phyloP scores from a whole-genome alignment of 768 basidiomycete species.

The Melanogaster broomeanus region DNA sequence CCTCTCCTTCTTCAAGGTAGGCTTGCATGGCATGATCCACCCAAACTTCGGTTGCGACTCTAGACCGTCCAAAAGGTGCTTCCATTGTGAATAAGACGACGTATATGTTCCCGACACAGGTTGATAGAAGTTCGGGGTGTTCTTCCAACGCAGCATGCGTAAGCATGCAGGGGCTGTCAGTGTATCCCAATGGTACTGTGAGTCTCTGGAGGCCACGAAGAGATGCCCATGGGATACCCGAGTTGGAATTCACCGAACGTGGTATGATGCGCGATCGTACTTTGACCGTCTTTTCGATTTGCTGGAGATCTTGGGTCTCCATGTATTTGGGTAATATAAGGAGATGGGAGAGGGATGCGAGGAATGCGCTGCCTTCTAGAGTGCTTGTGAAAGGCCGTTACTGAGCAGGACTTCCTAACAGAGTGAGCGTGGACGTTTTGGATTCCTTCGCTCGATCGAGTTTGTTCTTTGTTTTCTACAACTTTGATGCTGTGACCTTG shows the following conservation, averaged over 20 bases:
- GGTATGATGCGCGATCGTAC: background rate
- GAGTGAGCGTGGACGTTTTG: constrained; percentile 24
- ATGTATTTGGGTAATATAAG: constrained; percentile 21
- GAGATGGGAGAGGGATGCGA: constrained; percentile 40
- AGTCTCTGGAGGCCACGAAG: constrained; percentile 28
- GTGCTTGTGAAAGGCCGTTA: constrained; percentile 37
- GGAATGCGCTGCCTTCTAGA: constrained; percentile 33
- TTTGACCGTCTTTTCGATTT: background rate
- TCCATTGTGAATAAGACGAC: background rate
- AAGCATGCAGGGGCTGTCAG: no score
- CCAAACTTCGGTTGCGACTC: background rate
- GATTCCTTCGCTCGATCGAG: no score
- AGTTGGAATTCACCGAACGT: background rate
- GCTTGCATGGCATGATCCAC: background rate
- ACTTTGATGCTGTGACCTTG: no score
- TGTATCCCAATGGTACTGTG: background rate
- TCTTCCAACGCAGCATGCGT: no score
- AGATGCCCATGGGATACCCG: constrained; percentile 31
- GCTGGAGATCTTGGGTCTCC: background rate
- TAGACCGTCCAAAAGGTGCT: background rate
- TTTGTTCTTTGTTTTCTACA: no score
- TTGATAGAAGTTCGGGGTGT: no score
- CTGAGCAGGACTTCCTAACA: constrained; percentile 28
- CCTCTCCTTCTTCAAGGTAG: background rate
- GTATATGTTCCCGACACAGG: no score